Conservation (phyloP, 2,329 filamentous ascomycete genomes). For the Plectosphaerella cucumerina region DNA sequence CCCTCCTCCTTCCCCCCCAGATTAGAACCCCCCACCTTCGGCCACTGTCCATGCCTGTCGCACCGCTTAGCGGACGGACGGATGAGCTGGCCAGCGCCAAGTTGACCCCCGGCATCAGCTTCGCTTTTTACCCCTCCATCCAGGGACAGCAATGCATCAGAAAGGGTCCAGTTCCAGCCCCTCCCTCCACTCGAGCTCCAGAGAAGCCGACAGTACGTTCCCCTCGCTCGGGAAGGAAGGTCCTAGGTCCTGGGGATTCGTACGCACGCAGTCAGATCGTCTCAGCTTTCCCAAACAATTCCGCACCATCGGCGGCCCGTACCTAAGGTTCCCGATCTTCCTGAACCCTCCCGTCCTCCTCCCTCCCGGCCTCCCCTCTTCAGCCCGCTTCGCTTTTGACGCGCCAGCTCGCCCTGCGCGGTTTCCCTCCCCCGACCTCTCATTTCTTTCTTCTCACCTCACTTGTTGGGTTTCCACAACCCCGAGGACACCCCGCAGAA, state of each 20-base stretch:
- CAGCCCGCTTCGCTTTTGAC: neutral
- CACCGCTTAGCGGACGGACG: neutral
- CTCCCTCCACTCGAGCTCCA: slow-evolving; percentile 6
- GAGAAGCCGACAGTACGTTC: neutral
- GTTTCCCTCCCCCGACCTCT: neutral
- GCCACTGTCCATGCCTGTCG: neutral
- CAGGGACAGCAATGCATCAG: neutral
- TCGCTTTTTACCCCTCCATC: neutral
- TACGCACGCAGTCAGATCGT: neutral
- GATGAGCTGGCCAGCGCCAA: too few species aligned
- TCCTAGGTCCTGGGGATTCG: neutral
- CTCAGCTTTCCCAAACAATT: neutral
- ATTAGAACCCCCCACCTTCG: neutral
- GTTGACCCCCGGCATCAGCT: neutral
- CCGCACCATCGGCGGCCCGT: slow-evolving; percentile 2
- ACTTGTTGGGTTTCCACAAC: too few species aligned
- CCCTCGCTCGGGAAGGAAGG: too few species aligned
- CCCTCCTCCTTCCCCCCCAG: too few species aligned
- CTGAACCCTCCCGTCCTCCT: neutral
- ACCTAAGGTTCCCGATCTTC: neutral
- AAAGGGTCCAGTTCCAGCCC: slow-evolving; percentile 1
- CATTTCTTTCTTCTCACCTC: neutral
- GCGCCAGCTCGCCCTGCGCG: too few species aligned
- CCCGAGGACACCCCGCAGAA: too few species aligned
- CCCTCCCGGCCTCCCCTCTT: neutral